Base-by-base conservation (phyloP, 148 eudicot species). In the Rhododendron simsii region DNA sequence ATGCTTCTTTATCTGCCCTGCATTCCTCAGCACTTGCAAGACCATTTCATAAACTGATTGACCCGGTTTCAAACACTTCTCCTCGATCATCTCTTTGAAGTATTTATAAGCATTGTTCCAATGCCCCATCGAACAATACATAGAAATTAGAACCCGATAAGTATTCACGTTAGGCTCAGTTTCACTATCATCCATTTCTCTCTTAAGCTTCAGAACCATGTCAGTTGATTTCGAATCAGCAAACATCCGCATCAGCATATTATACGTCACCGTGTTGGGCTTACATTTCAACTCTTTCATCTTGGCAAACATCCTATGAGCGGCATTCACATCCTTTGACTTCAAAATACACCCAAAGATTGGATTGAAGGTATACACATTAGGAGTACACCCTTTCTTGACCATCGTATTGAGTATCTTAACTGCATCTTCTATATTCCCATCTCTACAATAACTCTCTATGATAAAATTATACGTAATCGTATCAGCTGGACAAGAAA, bases 181-280 rank as follows among this genome's bases (percentile, higher is more conserved):
- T 23, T 88, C 91, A 51, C 81, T 86, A 48, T 92, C 94, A 51
- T 92, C 94, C 99, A 97, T 97, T 79, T 97, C 99, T 85, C 91
- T 90, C 93, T 93, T 95, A n/a, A 97, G 89, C 91, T 95, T 97
- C 86, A 94, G 79, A 84, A 97, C 98, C 98, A 97, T 97, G 83
- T 97, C 99, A 41, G 95, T 92, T 0, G 99, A 95, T 86, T 89
- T 95, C 2, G 98, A 91, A 20, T 85, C 92, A 81, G 87, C 93
- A 93, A 97, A 97, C 98, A 97, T 97, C 87, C 82, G 92, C 98
- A 97, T 91, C 89, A 97, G 50, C 50, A 87, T 87, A 88, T 96
- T 96, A 80, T 93, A 95, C 0, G 99, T 94, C 86, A 94, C 95
- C 0, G 92, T 93, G 83, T 95, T 94, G 30, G 91, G 93, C 88